Percentiles rank a stretch among this genome's conserved stretches.
Conservation (phyloP, 176 grass and related monocot genomes). For the Oryza glumipatula region DNA sequence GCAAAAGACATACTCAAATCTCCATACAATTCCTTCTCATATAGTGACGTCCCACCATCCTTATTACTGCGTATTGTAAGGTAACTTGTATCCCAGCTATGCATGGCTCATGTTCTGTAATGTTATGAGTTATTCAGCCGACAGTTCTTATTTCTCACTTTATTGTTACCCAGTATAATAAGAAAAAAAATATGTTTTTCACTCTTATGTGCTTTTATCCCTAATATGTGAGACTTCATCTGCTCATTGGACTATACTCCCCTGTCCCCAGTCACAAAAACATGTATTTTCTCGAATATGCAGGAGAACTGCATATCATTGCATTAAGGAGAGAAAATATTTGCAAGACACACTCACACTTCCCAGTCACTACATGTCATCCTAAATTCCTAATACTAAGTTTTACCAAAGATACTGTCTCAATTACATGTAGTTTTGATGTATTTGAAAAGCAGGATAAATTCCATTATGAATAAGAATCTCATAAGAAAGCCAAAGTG, state of each 20-base stretch:
- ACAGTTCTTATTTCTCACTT: constrained; percentile 28
- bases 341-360: no score
- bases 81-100: constrained; percentile 42
- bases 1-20: constrained; percentile 51
- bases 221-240: constrained; percentile 23
- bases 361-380: neutral
- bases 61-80: constrained; percentile 64
- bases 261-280: no score
- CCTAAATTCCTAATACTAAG: neutral
- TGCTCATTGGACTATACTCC: constrained; percentile 25
- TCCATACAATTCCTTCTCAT: constrained; percentile 75
- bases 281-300: no score
- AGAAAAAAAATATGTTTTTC: constrained; percentile 9
- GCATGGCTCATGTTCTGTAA: constrained; percentile 32
- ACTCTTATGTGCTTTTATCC: neutral
- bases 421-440: neutral
- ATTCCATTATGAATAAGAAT: neutral
- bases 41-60: constrained; percentile 57
- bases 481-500: neutral
- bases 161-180: constrained; percentile 3
- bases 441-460: neutral
- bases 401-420: neutral
- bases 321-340: no score
- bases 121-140: constrained; percentile 15
- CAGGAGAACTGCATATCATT: no score